A percentile compares a stretch with the other conserved stretches of the same genome.
Evolutionary conservation across 805 yeast species (phyloP).

Genomic region (Monosporozyma yasuniensis): DNA sequence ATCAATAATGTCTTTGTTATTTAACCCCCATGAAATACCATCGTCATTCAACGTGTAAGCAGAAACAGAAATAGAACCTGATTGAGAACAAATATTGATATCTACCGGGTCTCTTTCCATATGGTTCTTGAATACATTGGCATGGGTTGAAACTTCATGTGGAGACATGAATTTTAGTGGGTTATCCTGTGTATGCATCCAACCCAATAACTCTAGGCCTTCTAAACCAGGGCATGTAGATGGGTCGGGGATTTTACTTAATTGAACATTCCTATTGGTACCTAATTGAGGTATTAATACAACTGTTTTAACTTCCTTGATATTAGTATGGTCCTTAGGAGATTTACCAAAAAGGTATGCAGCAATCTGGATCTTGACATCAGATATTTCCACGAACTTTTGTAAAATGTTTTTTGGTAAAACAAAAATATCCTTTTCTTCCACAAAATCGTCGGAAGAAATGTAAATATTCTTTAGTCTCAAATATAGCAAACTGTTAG

Average conservation of each 20-base stretch:
- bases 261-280: conserved; percentile 51
- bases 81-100: conserved; percentile 59
- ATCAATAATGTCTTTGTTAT: conserved; percentile 48
- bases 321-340: conserved; percentile 58
- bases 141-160: conserved; percentile 56
- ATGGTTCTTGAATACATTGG: conserved; percentile 31
- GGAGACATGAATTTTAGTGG: conserved; percentile 59
- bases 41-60: conserved; percentile 52
- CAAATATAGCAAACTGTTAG: conserved; percentile 61
- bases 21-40: conserved; percentile 73
- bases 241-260: conserved; percentile 34
- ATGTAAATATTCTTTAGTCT: conserved; percentile 70
- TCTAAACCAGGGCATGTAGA: conserved; percentile 32
- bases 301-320: conserved; percentile 69
- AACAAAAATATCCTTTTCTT: conserved; percentile 55
- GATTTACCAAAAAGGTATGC: conserved; percentile 75
- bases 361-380: conserved; percentile 71
- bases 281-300: conserved; percentile 88
- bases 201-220: conserved; percentile 75
- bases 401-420: conserved; percentile 75
- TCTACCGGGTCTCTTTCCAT: conserved; percentile 40
- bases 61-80: conserved; percentile 75
- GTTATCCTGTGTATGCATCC: conserved; percentile 84
- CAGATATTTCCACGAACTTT: conserved; percentile 73
- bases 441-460: conserved; percentile 55